A percentile compares a stretch with the other conserved stretches of the same genome.
These are phyloP conservation scores for Erigeron canadensis DNA, from an alignment of 129 eudicot species.

Conservation along the genomic window DNA sequence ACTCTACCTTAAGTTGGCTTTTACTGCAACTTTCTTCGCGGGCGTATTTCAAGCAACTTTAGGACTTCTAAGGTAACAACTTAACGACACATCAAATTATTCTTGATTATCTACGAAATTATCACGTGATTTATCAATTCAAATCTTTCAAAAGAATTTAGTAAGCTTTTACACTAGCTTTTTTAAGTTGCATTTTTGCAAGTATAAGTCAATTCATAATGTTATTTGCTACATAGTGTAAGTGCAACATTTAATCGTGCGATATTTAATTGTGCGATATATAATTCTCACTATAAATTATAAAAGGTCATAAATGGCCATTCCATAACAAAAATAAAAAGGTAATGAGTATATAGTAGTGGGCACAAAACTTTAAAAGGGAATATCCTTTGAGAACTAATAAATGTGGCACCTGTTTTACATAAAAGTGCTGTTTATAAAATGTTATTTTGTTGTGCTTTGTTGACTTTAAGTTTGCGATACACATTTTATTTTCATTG, in stretches of 20 bases:
- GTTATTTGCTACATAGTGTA: too few species aligned
- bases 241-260: too few species aligned
- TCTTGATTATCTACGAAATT: not conserved
- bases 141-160: too few species aligned
- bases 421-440: slow-evolving; percentile 16
- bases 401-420: slow-evolving; percentile 30
- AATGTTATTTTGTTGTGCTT: slow-evolving; percentile 26
- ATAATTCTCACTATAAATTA: not conserved
- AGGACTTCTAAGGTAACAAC: slow-evolving; percentile 75
- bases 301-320: not conserved
- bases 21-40: slow-evolving; percentile 93
- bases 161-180: too few species aligned
- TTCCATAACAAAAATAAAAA: slow-evolving; percentile 19
- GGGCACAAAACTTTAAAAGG: slow-evolving; percentile 44
- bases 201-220: too few species aligned
- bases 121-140: not conserved
- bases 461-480: slow-evolving; percentile 24
- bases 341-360: slow-evolving; percentile 28
- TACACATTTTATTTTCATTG: slow-evolving; percentile 9
- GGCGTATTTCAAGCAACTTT: slow-evolving; percentile 91
- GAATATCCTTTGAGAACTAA: slow-evolving; percentile 36
- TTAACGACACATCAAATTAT: slow-evolving; percentile 1
- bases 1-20: slow-evolving; percentile 86
- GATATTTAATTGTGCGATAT: not conserved
- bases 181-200: too few species aligned